These are phyloP conservation scores for Favolaschia claudopus DNA, from an alignment of 768 basidiomycete species.

Conservation along the genomic window DNA sequence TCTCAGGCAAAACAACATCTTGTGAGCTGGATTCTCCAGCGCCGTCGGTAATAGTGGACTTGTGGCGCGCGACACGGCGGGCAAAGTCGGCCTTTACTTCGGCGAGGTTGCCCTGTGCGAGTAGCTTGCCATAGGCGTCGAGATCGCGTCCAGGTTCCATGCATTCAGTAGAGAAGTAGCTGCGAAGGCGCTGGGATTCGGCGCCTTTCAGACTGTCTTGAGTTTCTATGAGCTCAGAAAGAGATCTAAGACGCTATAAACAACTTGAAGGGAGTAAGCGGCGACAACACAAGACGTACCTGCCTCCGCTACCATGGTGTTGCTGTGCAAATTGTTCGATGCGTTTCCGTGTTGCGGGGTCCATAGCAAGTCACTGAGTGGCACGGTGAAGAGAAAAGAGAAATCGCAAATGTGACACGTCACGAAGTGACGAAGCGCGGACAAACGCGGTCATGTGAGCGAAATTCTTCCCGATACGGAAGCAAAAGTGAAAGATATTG, in stretches of 20 bases:
- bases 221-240: conserved; percentile 40
- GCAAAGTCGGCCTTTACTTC: conserved; percentile 35
- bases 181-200: conserved; percentile 48
- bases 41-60: background rate
- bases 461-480: no score
- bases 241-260: conserved; percentile 20
- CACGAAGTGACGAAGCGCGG: no score
- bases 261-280: no score
- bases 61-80: conserved; percentile 25
- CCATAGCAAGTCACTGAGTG: no score
- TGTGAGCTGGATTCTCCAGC: background rate
- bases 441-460: no score
- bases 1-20: conserved; percentile 14
- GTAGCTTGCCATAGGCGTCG: conserved; percentile 38
- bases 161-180: conserved; percentile 40
- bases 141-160: conserved; percentile 47
- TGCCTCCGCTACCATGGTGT: no score
- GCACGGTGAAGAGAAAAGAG: no score
- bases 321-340: no score
- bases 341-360: no score
- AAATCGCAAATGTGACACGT: no score
- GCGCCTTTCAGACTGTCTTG: conserved; percentile 41
- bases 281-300: no score
- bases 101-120: conserved; percentile 36
- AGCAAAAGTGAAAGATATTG: no score